Evolutionary conservation across 768 basidiomycete genomes (phyloP), one percentile per base, ranked within the genome.

Genomic region (Postia placenta): DNA sequence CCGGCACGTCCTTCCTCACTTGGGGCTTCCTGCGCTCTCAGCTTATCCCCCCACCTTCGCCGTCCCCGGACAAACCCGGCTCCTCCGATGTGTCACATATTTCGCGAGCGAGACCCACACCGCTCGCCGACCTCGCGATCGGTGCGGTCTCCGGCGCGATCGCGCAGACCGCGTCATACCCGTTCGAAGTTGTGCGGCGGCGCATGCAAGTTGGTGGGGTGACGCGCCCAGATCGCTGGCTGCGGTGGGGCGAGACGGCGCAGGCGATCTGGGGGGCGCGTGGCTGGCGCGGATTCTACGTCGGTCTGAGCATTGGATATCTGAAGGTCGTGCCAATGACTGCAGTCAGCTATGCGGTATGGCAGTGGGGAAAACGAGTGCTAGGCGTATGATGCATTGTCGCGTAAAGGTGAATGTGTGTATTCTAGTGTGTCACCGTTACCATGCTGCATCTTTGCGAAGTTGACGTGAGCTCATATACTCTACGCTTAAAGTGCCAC

Each of bases 291-390:
- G 94, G 92, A 2, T 96, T 96, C 67, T 97, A 85, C 60, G 83
- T 96, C 25, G 95, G 95, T 0, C 69, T 98, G 53, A 79, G 83
- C 48, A 88, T 97, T 57, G 95, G 95, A 2, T 96, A 91, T 68
- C 58, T 97, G 47, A 97, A 98, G 74, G 82, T 95, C 36, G 79
- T 96, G 50, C 95, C 95, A 11, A 95, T 97, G 93, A 95, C 85
- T 20, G 91, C 92, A 50, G 85, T 95, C 48, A 89, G 87, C 64
- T 95, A 85, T 59, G 75, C 90, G 9, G 86, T 85, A n/a, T 96
- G 93, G 93, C 87, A 93, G 64, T 72, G 80, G 51, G 75, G 80
- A 60, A 88, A 88, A 69, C 69, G 81, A 40, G 42, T 83, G 27
- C 42, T 67, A 22, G 65, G 53, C 11, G 52, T 65, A 60, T 65